Percentiles rank a stretch among this genome's conserved stretches.
Evolutionary conservation across 2,329 filamentous ascomycete species (phyloP).

Genomic region (Paracoccidioides brasiliensis): DNA sequence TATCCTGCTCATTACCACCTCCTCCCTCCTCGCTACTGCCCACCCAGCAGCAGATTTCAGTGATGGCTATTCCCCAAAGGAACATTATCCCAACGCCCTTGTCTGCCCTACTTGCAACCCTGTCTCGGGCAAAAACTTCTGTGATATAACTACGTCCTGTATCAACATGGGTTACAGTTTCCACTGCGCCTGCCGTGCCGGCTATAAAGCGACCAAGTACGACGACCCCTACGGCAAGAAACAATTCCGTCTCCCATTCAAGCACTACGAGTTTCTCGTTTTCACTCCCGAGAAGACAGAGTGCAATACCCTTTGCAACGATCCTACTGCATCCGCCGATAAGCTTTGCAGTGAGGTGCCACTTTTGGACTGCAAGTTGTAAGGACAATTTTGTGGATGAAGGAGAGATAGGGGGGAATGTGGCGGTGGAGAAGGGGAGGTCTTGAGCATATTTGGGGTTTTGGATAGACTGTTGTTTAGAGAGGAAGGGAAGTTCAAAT

Average conservation of each 20-base stretch:
- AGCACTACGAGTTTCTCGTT: constrained; percentile 28
- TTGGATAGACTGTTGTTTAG: background rate
- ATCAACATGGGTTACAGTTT: constrained; percentile 29
- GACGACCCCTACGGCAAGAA: constrained; percentile 17
- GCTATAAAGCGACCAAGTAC: constrained; percentile 25
- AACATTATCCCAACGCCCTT: background rate
- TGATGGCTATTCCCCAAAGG: too few relatives aligned
- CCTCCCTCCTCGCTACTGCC: constrained; percentile 14
- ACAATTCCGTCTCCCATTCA: constrained; percentile 28
- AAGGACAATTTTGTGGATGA: background rate
- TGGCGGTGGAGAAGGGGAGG: background rate
- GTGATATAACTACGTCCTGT: constrained; percentile 33
- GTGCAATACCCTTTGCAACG: constrained; percentile 26
- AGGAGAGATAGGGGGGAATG: background rate
- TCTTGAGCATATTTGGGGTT: background rate
- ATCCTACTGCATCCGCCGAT: constrained; percentile 18
- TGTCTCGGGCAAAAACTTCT: constrained; percentile 27
- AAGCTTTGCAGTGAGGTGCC: constrained; percentile 26
- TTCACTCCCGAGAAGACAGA: constrained; percentile 24
- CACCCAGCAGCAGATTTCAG: background rate
- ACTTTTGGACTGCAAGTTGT: constrained; percentile 20
- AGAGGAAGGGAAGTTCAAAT: too few relatives aligned
- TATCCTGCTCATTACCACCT: constrained; percentile 16
- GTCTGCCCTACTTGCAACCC: constrained; percentile 29
- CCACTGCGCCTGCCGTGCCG: constrained; percentile 31